Base-by-base conservation (phyloP, 768 basidiomycete genomes). In the Leccinum aurantiacum region DNA sequence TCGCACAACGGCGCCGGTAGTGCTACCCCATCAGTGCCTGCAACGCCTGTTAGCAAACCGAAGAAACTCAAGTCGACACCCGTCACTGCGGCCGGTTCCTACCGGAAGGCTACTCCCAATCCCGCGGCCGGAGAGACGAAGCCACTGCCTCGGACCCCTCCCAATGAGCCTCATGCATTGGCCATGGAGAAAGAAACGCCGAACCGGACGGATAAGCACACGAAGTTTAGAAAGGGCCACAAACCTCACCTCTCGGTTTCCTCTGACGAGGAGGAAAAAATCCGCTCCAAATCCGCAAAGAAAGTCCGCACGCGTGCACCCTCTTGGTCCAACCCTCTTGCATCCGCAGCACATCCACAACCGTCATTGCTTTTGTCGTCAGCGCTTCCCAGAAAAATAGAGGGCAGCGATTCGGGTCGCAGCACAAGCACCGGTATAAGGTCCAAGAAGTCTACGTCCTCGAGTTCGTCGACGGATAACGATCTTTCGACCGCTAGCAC, bases 241-340 rank as follows among this genome's bases (percentile, higher is more conserved):
- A 67, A 62, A 41, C 73, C 77, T 50, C 79, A 49, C 79, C 75
- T 69, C 75, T 83, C 78, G 46, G 75, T 83, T 24, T 89, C 89
- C 13, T 88, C 87, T 19, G 90, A 91, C 66, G 90, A 91, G 63
- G 90, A 91, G 67, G 89, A 91, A 75, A 86, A 85, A 71, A 66
- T 79, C 24, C 82, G 88, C 38, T 80, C 78, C 44, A 78, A 78
- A 62, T 79, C 77, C 37, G 85, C 79, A 24, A 91, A 91, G 81
- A 90, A 87, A 74, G 75, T 79, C 53, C 79, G 84, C 55, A 75
- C 71, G 19, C 61, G 58, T 63, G 80, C 72, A 58, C 71, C 64
- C 25, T 67, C 74, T 15, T 75, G 72, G 72, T 71, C 70, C 38
- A 66, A 61, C 57, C 60, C 72, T 60, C 67, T 65, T 58, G 65